Evolutionary conservation across 1,139 yeast species (phyloP).

Genomic region (Ogataea hybrid): DNA sequence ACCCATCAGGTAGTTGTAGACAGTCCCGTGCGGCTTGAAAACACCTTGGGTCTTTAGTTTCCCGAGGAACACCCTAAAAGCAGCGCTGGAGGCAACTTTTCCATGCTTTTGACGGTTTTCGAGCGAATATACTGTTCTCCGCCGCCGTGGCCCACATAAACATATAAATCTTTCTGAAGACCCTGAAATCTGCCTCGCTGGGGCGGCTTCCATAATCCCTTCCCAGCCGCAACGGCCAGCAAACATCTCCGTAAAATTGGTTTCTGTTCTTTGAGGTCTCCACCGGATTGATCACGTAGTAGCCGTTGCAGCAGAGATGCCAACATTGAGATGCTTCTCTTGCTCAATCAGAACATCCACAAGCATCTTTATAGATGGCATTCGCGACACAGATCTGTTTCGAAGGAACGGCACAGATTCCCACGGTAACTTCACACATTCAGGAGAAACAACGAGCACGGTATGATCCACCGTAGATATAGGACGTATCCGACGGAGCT

Average conservation of each 20-base stretch:
- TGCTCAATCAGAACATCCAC: conserved; percentile 38
- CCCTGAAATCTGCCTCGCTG: conserved; percentile 46
- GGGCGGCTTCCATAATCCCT: conserved; percentile 60
- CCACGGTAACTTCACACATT: conserved; percentile 79
- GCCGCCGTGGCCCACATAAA: conserved; percentile 94
- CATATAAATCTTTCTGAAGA: conserved; percentile 50
- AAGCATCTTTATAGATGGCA: conserved; percentile 65
- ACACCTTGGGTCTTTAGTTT: conserved; percentile 55
- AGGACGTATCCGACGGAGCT: conserved; percentile 26
- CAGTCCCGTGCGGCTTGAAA: conserved; percentile 74
- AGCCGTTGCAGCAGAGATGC: conserved; percentile 37
- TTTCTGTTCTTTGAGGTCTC: conserved; percentile 72
- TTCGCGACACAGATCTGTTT: conserved; percentile 60
- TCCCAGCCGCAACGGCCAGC: conserved; percentile 43
- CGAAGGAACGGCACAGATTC: conserved; percentile 67
- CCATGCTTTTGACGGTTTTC: conserved; percentile 43
- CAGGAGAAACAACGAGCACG: conserved; percentile 64
- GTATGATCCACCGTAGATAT: conserved; percentile 42
- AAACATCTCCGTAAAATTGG: conserved; percentile 51
- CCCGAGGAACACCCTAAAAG: conserved; percentile 95
- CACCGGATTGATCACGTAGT: conserved; percentile 79
- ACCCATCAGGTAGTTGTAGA: conserved; percentile 70
- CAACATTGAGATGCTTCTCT: conserved; percentile 15
- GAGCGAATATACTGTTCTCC: too few species aligned
- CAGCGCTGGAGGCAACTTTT: conserved; percentile 62